Evolutionary conservation across 495 filamentous ascomycete genomes (phyloP).

Genomic region (Hypomontagnella submonticulosa): DNA sequence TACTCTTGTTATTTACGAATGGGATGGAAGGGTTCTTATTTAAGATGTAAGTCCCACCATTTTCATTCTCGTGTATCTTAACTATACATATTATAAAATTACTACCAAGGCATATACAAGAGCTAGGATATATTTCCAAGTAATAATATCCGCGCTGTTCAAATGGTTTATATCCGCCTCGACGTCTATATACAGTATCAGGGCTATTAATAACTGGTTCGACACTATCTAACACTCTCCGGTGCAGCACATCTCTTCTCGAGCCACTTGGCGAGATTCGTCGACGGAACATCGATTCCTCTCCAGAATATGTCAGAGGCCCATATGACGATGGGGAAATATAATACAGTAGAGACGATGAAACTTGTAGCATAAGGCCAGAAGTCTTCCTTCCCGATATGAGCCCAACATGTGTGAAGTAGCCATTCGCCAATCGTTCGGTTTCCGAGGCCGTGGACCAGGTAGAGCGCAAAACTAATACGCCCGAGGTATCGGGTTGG

Average conservation of each 20-base stretch:
- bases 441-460: conserved; percentile 66
- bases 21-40: too few species aligned
- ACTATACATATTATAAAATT: too few species aligned
- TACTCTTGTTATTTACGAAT: too few species aligned
- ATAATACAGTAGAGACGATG: conserved; percentile 59
- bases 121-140: too few species aligned
- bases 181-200: too few species aligned
- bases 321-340: conserved; percentile 64
- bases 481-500: conserved; percentile 66
- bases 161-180: too few species aligned
- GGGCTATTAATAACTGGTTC: not conserved
- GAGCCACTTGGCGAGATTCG: conserved; percentile 65
- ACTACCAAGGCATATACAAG: too few species aligned
- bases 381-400: conserved; percentile 63
- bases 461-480: conserved; percentile 68
- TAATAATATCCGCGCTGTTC: too few species aligned
- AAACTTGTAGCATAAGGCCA: conserved; percentile 62
- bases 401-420: conserved; percentile 63
- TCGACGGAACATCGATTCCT: conserved; percentile 64
- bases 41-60: too few species aligned
- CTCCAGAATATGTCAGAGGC: conserved; percentile 69
- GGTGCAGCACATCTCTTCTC: conserved; percentile 52
- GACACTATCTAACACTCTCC: conserved; percentile 15
- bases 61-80: too few species aligned
- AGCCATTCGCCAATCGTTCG: conserved; percentile 64